These are phyloP conservation scores for Aspergillus uvarum DNA, from an alignment of 2,329 filamentous ascomycete genomes.

Conservation along the genomic window DNA sequence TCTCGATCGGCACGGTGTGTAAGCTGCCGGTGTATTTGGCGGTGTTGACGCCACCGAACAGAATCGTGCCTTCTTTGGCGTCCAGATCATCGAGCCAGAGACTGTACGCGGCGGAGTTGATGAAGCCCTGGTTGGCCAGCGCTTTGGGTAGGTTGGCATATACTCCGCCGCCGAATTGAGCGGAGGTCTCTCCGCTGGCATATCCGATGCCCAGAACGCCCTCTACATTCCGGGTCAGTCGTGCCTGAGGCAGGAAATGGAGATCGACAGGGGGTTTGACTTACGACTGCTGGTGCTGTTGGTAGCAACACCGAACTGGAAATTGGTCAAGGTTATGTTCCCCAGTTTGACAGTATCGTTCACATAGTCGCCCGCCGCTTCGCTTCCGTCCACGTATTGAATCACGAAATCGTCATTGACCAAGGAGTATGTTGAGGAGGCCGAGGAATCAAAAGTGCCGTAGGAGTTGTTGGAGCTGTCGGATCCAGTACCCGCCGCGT, in stretches of 20 bases:
- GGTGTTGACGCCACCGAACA: slow-evolving; percentile 74
- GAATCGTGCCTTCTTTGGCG: slow-evolving; percentile 63
- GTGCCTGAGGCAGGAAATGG: too few species aligned
- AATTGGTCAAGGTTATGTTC: slow-evolving; percentile 47
- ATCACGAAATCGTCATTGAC: slow-evolving; percentile 69
- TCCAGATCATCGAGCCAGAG: slow-evolving; percentile 74
- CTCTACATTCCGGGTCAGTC: slow-evolving; percentile 43
- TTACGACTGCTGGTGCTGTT: too few species aligned
- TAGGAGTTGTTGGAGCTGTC: too few species aligned
- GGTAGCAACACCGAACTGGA: slow-evolving; percentile 63
- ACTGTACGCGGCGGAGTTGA: slow-evolving; percentile 68
- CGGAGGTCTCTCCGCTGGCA: slow-evolving; percentile 64
- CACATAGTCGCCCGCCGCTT: slow-evolving; percentile 75
- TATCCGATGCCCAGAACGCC: slow-evolving; percentile 89
- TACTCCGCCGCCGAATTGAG: slow-evolving; percentile 47
- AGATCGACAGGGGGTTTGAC: too few species aligned
- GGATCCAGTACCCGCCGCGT: too few species aligned
- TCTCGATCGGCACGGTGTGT: slow-evolving; percentile 66
- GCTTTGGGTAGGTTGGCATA: slow-evolving; percentile 71
- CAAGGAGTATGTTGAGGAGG: too few species aligned
- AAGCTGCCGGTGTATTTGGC: slow-evolving; percentile 64
- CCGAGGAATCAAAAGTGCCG: too few species aligned
- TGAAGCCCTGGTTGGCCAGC: slow-evolving; percentile 60
- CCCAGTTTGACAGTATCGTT: slow-evolving; percentile 66
- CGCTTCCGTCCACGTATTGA: slow-evolving; percentile 78